Base-by-base conservation (phyloP, 2,329 filamentous ascomycete species). In the Grosmannia huntii region DNA sequence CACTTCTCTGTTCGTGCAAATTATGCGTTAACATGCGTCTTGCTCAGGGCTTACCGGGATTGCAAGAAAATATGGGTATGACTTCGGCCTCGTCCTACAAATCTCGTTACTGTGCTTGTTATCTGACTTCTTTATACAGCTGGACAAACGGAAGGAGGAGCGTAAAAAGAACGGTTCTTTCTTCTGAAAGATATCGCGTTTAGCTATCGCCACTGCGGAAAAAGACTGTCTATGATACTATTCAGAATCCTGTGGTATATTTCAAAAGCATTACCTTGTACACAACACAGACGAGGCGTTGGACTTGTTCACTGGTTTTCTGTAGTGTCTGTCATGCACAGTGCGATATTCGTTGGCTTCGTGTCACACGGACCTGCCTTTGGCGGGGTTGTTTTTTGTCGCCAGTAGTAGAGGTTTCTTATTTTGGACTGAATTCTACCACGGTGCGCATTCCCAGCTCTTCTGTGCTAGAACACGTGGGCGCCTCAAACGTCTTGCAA, bases 1-100 rank as follows among this genome's bases (percentile, higher is more conserved):
- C 31, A 33, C 31, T 33, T 5, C 31, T 33, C 31, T 33, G 31
- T 44, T 19, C 19, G 41, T n/a, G 16, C 41, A 33, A 11, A 38
- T 21, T 44, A 36, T 28, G 52, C 19, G 11, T 41, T 63, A 55
- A 63, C 51, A 59, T 57, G 16, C 16, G 58, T 59, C 62, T 52
- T 19, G 59, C 27, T 41, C 36, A 58, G 90, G 73, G 90, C 90
- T 55, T 97, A 96, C 71, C 83, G 90, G 60, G 90, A 95, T 62
- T 97, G 92, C 73, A 96, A 96, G 72, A 91, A 95, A 74, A 81
- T 85, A 75, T 96, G 91, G 91, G 90, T 96, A 78, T 62, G 75
- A 66, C 2, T n/a, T 16, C 6, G 51, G 6, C 4, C 19, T 25
- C 28, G 21, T 50, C 4, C 28, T 44, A n/a, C 41, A 44, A n/a